These are phyloP conservation scores for Yarrowia sp. DNA, from an alignment of 805 yeast genomes.

Conservation along the genomic window DNA sequence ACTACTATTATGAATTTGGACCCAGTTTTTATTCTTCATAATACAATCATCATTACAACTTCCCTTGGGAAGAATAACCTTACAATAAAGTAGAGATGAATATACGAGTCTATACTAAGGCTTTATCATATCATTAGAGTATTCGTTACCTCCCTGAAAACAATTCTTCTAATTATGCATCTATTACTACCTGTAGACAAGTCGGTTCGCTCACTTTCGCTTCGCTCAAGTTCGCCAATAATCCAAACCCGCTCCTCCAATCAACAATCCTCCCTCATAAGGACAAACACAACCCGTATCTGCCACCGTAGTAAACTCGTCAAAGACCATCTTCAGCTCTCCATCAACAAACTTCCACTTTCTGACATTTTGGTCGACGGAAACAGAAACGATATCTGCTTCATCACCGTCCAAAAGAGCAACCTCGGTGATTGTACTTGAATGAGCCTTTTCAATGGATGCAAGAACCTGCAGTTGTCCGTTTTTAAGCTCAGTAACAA, in stretches of 20 bases:
- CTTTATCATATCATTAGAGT: too few relatives aligned
- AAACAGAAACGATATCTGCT: slow-evolving; percentile 48
- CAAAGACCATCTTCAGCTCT: slow-evolving; percentile 38
- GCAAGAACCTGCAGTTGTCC: slow-evolving; percentile 35
- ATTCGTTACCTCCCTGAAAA: too few relatives aligned
- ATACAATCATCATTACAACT: too few relatives aligned
- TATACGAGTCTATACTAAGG: too few relatives aligned
- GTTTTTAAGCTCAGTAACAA: slow-evolving; percentile 41
- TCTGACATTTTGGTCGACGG: slow-evolving; percentile 79
- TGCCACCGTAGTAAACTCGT: slow-evolving; percentile 73
- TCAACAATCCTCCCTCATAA: slow-evolving; percentile 39
- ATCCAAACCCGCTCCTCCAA: slow-evolving; percentile 86
- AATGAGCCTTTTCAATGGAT: slow-evolving; percentile 57
- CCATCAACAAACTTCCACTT: slow-evolving; percentile 51
- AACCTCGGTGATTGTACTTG: slow-evolving; percentile 79
- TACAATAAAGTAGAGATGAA: too few relatives aligned
- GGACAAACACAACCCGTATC: slow-evolving; percentile 69
- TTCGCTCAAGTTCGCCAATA: slow-evolving; percentile 33
- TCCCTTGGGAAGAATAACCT: too few relatives aligned
- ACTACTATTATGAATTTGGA: too few relatives aligned
- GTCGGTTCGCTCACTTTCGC: background rate
- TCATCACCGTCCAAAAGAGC: slow-evolving; percentile 34
- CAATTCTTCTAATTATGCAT: too few relatives aligned
- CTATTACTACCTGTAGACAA: too few relatives aligned
- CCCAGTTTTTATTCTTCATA: too few relatives aligned